Evolutionary conservation across 139 green algal species (phyloP).

Genomic region (Chlamydomonas sp.): DNA sequence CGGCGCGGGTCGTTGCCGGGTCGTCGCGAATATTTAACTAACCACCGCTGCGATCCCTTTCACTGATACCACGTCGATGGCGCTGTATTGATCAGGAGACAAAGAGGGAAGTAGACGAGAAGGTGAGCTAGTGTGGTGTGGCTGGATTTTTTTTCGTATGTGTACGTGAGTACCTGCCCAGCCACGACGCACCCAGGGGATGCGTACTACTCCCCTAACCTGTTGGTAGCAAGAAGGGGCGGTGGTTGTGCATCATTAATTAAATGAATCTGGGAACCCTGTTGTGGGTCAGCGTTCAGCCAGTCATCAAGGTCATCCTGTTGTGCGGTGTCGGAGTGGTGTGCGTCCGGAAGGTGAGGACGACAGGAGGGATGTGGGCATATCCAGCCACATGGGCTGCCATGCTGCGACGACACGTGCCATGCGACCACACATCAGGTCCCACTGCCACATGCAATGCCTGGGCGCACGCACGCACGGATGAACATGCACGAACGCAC

Average conservation of each 20-base stretch:
- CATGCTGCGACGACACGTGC: not conserved
- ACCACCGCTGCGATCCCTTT: too few relatives aligned
- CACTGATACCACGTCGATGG: too few relatives aligned
- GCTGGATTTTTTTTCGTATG: not conserved
- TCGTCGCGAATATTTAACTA: too few relatives aligned
- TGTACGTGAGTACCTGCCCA: too few relatives aligned
- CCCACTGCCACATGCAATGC: too few relatives aligned
- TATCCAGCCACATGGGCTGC: not conserved
- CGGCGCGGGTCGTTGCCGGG: too few relatives aligned
- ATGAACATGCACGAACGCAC: not conserved
- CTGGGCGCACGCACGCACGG: too few relatives aligned
- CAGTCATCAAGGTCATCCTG: conserved; percentile 5
- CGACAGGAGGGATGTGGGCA: not conserved
- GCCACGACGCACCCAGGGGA: too few relatives aligned
- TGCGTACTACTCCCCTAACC: not conserved
- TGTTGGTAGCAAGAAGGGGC: not conserved
- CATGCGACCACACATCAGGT: not conserved
- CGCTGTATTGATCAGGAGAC: too few relatives aligned
- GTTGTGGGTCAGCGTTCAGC: not conserved
- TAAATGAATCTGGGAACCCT: too few relatives aligned
- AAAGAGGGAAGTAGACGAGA: too few relatives aligned
- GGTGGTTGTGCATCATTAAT: too few relatives aligned
- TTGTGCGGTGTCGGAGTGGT: not conserved
- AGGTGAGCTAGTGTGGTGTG: not conserved
- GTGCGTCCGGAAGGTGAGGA: not conserved